phyloP scores from a whole-genome alignment of 805 yeast genomes.

The Ogataea naganishii region DNA sequence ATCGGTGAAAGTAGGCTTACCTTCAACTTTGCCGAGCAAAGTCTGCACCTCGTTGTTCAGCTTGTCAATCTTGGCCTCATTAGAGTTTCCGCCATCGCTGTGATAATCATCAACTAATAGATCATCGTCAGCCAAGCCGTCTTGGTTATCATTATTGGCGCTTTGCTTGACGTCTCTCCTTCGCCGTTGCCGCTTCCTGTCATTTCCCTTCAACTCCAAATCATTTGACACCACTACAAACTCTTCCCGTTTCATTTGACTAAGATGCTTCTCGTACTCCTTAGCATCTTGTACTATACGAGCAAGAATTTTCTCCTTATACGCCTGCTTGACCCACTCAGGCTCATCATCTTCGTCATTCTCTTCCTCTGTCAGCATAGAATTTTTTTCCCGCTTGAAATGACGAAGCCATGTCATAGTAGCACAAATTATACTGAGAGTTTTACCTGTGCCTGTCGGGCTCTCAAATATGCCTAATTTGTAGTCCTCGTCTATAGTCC shows the following conservation, averaged over 20 bases:
- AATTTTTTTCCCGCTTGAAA: constrained; percentile 28
- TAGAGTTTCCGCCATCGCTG: constrained; percentile 19
- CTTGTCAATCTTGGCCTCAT: constrained; percentile 19
- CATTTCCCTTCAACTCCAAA: constrained; percentile 16
- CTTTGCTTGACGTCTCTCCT: neutral
- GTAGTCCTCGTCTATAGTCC: constrained; percentile 39
- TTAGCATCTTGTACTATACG: constrained; percentile 19
- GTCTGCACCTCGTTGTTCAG: constrained; percentile 39
- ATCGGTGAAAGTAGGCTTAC: constrained; percentile 13
- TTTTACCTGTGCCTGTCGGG: constrained; percentile 95
- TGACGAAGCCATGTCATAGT: constrained; percentile 67
- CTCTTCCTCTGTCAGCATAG: constrained; percentile 9
- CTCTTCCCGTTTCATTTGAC: constrained; percentile 23
- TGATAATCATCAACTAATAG: constrained; percentile 25
- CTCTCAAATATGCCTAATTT: constrained; percentile 82
- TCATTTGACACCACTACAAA: constrained; percentile 12
- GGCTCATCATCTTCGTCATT: constrained; percentile 34
- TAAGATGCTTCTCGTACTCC: constrained; percentile 33
- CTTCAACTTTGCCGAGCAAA: constrained; percentile 35
- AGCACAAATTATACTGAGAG: constrained; percentile 78
- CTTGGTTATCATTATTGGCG: neutral
- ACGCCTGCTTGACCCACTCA: constrained; percentile 27
- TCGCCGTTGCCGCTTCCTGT: constrained; percentile 9
- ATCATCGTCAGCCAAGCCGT: constrained; percentile 15
- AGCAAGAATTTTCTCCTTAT: constrained; percentile 23